Conservation (phyloP, 306 rosid species). For the Cicer bijugum region DNA sequence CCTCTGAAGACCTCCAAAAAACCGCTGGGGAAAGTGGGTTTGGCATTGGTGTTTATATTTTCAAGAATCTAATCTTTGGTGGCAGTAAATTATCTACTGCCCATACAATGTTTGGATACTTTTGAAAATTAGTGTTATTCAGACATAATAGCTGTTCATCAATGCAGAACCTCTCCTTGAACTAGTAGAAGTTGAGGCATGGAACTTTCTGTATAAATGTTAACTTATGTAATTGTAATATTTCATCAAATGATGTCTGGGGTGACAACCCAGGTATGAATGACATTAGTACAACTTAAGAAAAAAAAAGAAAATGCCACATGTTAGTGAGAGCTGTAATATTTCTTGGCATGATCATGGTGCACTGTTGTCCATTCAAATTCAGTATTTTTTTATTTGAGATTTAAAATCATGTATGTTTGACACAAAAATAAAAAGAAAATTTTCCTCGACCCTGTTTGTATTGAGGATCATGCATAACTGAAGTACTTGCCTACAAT, state of each 20-base stretch:
- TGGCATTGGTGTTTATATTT: not conserved
- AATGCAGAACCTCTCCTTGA: not conserved
- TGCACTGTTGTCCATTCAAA: not conserved
- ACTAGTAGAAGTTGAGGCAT: not conserved
- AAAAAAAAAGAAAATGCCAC: not conserved
- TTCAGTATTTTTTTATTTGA: not conserved
- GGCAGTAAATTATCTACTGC: not conserved
- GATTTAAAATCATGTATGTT: not conserved
- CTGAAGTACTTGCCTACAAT: constrained; percentile 7
- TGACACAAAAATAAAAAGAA: not conserved
- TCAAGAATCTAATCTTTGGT: constrained; percentile 3
- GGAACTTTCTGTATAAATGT: not conserved
- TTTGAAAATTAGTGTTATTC: not conserved
- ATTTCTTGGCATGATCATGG: not conserved
- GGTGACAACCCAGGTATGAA: not conserved
- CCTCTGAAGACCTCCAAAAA: not conserved
- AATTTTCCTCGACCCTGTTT: not conserved
- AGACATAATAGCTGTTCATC: not conserved
- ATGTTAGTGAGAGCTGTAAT: constrained; percentile 10
- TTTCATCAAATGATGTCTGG: not conserved
- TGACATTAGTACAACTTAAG: too few relatives aligned
- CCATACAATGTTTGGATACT: not conserved
- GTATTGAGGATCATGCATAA: constrained; percentile 12
- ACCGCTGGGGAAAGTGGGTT: not conserved
- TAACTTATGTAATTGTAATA: not conserved